A percentile compares a stretch with the other conserved stretches of the same genome.
Evolutionary conservation across 2,329 filamentous ascomycete species (phyloP).

Genomic region (Chalaropsis thielavioides): DNA sequence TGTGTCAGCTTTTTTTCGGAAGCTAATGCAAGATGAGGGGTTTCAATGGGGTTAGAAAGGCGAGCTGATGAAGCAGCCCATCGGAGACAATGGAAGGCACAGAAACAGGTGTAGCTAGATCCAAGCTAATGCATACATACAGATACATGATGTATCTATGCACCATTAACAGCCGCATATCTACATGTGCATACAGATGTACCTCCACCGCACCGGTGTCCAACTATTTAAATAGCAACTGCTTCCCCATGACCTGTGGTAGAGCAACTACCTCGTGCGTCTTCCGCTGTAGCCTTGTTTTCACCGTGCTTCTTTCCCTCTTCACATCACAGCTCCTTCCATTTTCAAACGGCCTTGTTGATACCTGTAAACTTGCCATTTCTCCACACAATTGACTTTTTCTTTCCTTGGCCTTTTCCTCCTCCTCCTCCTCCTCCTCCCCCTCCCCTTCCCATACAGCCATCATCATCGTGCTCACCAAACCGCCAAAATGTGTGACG

Average conservation of each 20-base stretch:
- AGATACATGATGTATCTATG: neutral
- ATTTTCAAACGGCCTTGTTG: neutral
- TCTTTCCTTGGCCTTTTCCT: neutral
- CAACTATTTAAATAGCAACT: neutral
- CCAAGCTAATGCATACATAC: neutral
- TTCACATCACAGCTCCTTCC: neutral
- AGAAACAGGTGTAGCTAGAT: neutral
- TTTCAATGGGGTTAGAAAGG: neutral
- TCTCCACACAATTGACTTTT: neutral
- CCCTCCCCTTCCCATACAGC: neutral
- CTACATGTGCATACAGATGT: neutral
- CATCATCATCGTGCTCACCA: neutral
- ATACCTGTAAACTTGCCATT: neutral
- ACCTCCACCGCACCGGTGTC: neutral
- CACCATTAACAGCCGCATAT: neutral
- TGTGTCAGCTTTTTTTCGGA: neutral
- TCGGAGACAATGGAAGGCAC: neutral
- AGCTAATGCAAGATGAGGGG: neutral
- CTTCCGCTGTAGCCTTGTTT: neutral
- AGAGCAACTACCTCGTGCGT: neutral
- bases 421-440: too few species aligned
- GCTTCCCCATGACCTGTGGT: neutral
- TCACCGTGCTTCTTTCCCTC: neutral
- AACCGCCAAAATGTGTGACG: conserved; percentile 21
- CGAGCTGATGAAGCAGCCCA: neutral